Percentiles rank a stretch among this genome's conserved stretches.
Conservation (phyloP, 2,329 filamentous ascomycete species). For the Thelonectria rubi region DNA sequence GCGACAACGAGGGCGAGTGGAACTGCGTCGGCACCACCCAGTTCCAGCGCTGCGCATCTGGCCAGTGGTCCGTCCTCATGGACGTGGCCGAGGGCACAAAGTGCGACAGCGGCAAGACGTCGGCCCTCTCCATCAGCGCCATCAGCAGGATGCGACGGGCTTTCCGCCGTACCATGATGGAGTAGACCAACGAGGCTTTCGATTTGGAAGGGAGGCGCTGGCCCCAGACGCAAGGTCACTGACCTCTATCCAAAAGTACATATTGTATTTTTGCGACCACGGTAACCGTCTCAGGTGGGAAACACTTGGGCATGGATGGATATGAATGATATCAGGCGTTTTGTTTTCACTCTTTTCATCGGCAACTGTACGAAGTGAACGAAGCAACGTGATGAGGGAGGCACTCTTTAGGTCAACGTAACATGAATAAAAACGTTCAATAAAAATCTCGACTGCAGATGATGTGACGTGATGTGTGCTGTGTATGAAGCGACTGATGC, state of each 20-base stretch:
- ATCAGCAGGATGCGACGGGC: conserved; percentile 30
- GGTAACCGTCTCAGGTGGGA: not conserved
- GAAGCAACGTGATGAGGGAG: conserved; percentile 4
- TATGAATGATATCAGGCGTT: conserved; percentile 21
- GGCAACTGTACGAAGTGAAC: conserved; percentile 19
- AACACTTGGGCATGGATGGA: not conserved
- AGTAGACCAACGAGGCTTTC: not conserved
- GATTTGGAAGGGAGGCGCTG: conserved; percentile 14
- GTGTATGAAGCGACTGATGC: too few relatives aligned
- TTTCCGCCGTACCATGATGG: conserved; percentile 16
- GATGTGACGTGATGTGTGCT: not conserved
- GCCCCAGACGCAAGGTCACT: conserved; percentile 8
- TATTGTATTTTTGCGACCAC: conserved; percentile 23
- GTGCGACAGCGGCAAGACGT: conserved; percentile 51
- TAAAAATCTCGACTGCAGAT: not conserved
- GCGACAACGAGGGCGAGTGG: conserved; percentile 64
- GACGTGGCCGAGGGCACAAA: conserved; percentile 63
- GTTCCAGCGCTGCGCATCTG: conserved; percentile 71
- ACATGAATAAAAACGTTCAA: conserved; percentile 15
- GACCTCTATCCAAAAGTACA: conserved; percentile 22
- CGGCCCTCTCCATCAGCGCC: conserved; percentile 39
- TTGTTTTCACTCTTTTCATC: conserved; percentile 6
- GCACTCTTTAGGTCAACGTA: not conserved
- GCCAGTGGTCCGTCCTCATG: conserved; percentile 60
- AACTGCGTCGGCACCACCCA: conserved; percentile 64